Evolutionary conservation across 768 basidiomycete species (phyloP).

Genomic region (Xerocomellus chrysenteron): DNA sequence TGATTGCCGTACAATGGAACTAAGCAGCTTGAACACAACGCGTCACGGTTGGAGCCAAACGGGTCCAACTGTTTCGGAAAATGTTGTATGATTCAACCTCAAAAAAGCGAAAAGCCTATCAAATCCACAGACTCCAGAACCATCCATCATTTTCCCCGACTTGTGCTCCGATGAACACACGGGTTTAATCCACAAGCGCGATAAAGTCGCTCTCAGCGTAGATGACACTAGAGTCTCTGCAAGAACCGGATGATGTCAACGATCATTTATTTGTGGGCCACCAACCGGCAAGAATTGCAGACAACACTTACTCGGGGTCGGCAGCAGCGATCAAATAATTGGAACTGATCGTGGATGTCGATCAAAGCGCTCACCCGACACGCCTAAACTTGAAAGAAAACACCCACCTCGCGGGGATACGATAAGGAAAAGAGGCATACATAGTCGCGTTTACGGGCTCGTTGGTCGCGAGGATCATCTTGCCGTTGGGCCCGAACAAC

Average conservation of each 20-base stretch:
- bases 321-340: background rate
- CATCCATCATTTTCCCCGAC: background rate
- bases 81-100: no score
- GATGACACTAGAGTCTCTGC: background rate
- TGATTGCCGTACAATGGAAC: no score
- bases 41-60: no score
- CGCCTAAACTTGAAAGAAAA: background rate
- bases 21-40: no score
- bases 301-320: background rate
- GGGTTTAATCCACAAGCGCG: background rate
- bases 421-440: no score
- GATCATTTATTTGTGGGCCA: background rate
- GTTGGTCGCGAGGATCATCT: background rate
- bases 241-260: background rate
- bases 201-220: background rate
- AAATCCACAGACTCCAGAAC: no score
- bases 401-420: background rate
- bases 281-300: background rate
- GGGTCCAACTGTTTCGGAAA: no score
- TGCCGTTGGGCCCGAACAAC: background rate
- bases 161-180: background rate
- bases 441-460: background rate
- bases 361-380: background rate
- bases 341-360: background rate
- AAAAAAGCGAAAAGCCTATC: no score